These are phyloP conservation scores for Lepidium didymum DNA, from an alignment of 345 rosid genomes.

Conservation along the genomic window DNA sequence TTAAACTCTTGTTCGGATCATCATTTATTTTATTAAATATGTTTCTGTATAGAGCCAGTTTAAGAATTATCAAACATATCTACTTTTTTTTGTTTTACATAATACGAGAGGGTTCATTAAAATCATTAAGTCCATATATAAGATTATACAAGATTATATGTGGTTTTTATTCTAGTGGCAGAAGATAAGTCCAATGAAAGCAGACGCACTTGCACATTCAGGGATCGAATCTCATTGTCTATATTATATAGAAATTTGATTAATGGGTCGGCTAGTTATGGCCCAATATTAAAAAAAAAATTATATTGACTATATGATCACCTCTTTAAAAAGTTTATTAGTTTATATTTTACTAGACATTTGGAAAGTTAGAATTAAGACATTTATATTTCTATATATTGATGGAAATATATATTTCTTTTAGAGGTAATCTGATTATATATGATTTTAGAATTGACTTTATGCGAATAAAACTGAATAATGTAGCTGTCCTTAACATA, in stretches of 20 bases:
- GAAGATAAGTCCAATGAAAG: no score
- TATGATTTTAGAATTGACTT: background rate
- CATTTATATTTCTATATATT: background rate
- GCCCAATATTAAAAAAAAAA: no score
- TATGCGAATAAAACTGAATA: background rate
- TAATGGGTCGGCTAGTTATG: no score
- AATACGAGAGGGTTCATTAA: background rate
- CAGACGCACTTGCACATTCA: no score
- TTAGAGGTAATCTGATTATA: background rate
- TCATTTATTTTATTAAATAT: background rate
- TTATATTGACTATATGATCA: background rate
- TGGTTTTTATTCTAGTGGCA: no score
- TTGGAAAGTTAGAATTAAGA: slow-evolving; percentile 12
- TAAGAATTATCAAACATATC: background rate
- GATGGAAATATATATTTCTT: background rate
- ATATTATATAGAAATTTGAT: no score
- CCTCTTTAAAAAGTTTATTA: background rate
- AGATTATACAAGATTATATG: no score
- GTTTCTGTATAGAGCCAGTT: background rate
- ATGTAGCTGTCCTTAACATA: slow-evolving; percentile 3
- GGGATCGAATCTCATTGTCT: no score
- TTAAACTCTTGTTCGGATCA: background rate
- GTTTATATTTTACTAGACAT: slow-evolving; percentile 4
- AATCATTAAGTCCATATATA: background rate
- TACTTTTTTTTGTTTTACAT: background rate